Evolutionary conservation across 2,329 filamentous ascomycete species (phyloP), one percentile per base, ranked within the genome.

Genomic region (Pseudofabraea citricarpa): DNA sequence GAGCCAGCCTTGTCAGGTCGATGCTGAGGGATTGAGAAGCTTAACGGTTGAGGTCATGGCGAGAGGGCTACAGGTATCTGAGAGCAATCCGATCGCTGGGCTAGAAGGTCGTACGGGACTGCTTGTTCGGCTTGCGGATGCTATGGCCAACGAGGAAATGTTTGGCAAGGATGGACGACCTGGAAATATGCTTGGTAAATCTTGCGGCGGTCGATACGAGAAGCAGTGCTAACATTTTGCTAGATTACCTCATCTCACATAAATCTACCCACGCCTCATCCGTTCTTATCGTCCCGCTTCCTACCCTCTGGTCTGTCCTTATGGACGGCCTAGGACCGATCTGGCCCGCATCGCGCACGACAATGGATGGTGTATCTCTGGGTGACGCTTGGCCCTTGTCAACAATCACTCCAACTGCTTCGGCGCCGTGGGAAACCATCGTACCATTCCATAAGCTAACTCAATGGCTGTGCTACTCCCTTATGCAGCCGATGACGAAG

Each of bases 331-430:
- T 98, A 8, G 78, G 81, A 4, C 77, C 84, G 1, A 94, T 97
- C 62, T 98, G 93, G 93, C 91, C 93, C 0, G 68, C 80, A 1
- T 88, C 87, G 0, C 82, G 91, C 49, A 95, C 91, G 0, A 81
- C 85, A 50, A 85, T 98, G 54, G 88, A 95, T 59, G 90, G 90
- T 2, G 75, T 87, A 21, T 81, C 90, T 0, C 79, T 98, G 13
- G 93, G 93, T 43, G 93, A 98, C 61, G 91, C 93, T 19, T 98
- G 93, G 93, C 87, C 85, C 0, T 95, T 90, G 66, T 81, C 78
- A 9, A 79, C 83, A 23, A 88, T 97, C 9, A 53, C 55, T 12
- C 46, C 58, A 21, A 56, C 63, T 40, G 44, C 63, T 49, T 77
- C 77, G 6, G 72, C 81, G 52, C 74, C 81, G 1, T 89, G 85